These are phyloP conservation scores for Phanerochaete carnosa DNA, from an alignment of 768 basidiomycete genomes.

Conservation along the genomic window DNA sequence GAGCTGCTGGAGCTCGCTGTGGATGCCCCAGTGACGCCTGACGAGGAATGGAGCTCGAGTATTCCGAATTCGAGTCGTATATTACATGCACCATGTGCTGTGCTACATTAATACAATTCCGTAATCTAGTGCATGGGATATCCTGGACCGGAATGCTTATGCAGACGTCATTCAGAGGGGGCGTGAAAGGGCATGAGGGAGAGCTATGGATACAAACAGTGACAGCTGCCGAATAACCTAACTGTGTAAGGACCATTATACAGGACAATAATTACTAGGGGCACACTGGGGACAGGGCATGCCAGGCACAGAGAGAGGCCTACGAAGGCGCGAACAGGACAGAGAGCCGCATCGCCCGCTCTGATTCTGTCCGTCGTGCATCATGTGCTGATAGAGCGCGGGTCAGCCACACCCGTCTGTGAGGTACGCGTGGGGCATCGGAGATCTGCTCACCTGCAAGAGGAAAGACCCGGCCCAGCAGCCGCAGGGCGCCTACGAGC, in stretches of 20 bases:
- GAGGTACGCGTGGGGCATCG: neutral
- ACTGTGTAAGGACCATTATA: neutral
- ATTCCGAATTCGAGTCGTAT: neutral
- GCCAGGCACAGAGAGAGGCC: neutral
- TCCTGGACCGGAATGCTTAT: neutral
- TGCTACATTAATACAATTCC: neutral
- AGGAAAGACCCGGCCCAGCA: slow-evolving; percentile 33
- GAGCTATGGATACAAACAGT: slow-evolving; percentile 1
- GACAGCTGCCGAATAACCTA: neutral
- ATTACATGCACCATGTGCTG: neutral
- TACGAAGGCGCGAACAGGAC: slow-evolving; percentile 1
- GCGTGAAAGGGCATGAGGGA: neutral
- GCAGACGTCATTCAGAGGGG: neutral
- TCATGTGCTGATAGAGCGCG: slow-evolving; percentile 1
- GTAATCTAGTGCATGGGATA: neutral
- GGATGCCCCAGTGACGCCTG: too few relatives aligned
- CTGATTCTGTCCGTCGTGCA: slow-evolving; percentile 2
- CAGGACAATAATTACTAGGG: neutral
- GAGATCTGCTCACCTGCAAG: slow-evolving; percentile 30
- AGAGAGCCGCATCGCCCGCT: neutral
- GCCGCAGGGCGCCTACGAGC: slow-evolving; percentile 32
- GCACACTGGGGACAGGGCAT: neutral
- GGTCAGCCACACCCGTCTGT: neutral
- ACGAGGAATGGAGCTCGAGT: too few relatives aligned
- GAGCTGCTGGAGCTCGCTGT: too few relatives aligned